Conservation (phyloP, 2,329 filamentous ascomycete species). For the Boeremia exigua region DNA sequence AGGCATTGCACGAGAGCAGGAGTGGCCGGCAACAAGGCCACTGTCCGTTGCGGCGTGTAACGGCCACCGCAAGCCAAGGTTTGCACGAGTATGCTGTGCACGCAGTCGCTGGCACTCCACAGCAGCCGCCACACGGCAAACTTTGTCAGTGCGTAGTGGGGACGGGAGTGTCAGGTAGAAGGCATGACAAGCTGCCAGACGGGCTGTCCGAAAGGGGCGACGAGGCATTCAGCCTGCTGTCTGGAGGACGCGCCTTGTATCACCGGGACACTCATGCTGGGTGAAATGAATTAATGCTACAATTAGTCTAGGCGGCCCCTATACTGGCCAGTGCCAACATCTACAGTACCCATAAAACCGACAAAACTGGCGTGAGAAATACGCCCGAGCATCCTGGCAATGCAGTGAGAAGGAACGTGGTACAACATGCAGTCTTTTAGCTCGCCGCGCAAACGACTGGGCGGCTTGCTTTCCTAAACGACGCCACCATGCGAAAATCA, state of each 20-base stretch:
- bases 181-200: constrained; percentile 9
- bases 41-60: constrained; percentile 10
- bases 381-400: constrained; percentile 27
- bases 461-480: constrained; percentile 30
- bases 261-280: background rate
- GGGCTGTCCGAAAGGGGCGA: background rate
- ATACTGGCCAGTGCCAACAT: constrained; percentile 12
- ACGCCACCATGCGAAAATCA: constrained; percentile 42
- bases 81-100: constrained; percentile 17
- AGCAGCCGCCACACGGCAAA: constrained; percentile 25
- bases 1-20: constrained; percentile 14
- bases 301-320: constrained; percentile 17
- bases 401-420: constrained; percentile 36
- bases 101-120: constrained; percentile 32
- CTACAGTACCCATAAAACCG: constrained; percentile 18
- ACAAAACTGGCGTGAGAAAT: constrained; percentile 7
- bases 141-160: constrained; percentile 8
- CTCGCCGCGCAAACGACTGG: constrained; percentile 26
- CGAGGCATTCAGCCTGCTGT: background rate
- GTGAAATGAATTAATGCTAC: constrained; percentile 16
- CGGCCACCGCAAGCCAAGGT: constrained; percentile 7
- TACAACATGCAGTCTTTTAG: constrained; percentile 38
- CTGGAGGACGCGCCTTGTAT: background rate
- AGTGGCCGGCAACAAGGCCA: constrained; percentile 2
- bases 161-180: constrained; percentile 14